Percentiles rank a stretch among this genome's conserved stretches.
These are phyloP conservation scores for Pythium grandisporangium DNA, from an alignment of 352 stramenopile species.

Conservation along the genomic window DNA sequence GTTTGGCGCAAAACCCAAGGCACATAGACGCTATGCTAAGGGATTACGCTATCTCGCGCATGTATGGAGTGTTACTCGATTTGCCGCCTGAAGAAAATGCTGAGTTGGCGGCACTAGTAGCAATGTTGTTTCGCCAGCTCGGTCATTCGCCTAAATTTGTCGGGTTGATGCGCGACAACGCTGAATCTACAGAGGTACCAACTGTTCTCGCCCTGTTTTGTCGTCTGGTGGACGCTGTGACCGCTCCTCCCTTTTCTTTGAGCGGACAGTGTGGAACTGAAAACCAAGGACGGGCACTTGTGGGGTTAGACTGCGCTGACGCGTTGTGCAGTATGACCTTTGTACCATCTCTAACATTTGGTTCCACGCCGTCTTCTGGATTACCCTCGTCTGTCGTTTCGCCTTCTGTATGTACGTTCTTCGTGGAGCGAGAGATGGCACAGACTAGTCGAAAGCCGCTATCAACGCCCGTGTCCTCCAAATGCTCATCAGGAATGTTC, in stretches of 20 bases:
- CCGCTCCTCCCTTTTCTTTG: no score
- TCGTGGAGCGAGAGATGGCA: no score
- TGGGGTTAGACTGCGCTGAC: constrained; percentile 53
- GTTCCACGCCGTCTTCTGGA: no score
- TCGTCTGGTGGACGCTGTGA: constrained; percentile 17
- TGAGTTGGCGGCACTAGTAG: constrained; percentile 37
- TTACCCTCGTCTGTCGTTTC: no score
- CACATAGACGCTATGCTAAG: constrained; percentile 41
- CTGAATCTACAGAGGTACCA: no score
- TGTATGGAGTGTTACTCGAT: constrained; percentile 23
- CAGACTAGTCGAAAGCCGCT: no score
- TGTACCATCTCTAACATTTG: constrained; percentile 2
- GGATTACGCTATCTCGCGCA: constrained; percentile 22
- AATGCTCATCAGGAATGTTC: no score
- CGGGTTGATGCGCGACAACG: no score
- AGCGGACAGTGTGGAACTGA: no score
- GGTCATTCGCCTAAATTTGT: constrained; percentile 28
- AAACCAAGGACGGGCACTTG: no score
- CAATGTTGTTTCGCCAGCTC: constrained; percentile 48
- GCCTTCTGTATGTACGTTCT: no score
- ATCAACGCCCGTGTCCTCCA: no score
- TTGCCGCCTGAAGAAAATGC: constrained; percentile 5
- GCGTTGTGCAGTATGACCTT: constrained; percentile 52
- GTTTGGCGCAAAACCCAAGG: constrained; percentile 25
- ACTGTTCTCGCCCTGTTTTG: constrained; percentile 56